Base-by-base conservation (phyloP, 192 early-diverging fungal genomes). In the Piromyces finnis region DNA sequence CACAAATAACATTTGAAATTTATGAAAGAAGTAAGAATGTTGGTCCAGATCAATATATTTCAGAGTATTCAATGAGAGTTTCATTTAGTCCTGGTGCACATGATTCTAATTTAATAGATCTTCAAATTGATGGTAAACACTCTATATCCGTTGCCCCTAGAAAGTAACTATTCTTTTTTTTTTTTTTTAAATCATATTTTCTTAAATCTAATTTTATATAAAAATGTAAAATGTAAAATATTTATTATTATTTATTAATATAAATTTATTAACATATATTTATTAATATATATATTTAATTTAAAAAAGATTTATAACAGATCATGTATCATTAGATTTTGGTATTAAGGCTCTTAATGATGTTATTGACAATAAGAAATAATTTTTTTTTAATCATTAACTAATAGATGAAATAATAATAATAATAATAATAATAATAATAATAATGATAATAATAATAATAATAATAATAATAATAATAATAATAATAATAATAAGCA, bases 1-100 rank as follows among this genome's bases (percentile, higher is more conserved):
- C 97, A 2, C 97, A 99, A 81, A 99, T 99, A 79, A 96, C 94
- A 12, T 97, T 99, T 86, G 97, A 99, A 84, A 85, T 99, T 5
- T 96, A 97, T 80, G 96, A 97, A 87, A 87, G 96, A 77, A 92
- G 86, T 79, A 84, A 88, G 28, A 84, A 88, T 78, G 77, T 83
- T 68, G 80, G 89, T 15, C 37, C 37, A 39, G 41, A 78, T 84
- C 79, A 80, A 82, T 30, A 29, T 83, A 5, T 82, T 82, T 77
- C 84, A 78, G 97, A 98, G 84, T 96, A 94, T 83, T 96, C 94
- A 13, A 87, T 99, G 27, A 86, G 97, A 12, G 89, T 99, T 32
- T 93, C 91, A 9, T 95, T 97, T 82, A 93, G 92, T 26, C 94
- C 94, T 11, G 97, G 97, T 5, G 95, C 97, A 35, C 92, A 95